Conservation (phyloP, 768 basidiomycete genomes). For the Lanmaoa rubissima region DNA sequence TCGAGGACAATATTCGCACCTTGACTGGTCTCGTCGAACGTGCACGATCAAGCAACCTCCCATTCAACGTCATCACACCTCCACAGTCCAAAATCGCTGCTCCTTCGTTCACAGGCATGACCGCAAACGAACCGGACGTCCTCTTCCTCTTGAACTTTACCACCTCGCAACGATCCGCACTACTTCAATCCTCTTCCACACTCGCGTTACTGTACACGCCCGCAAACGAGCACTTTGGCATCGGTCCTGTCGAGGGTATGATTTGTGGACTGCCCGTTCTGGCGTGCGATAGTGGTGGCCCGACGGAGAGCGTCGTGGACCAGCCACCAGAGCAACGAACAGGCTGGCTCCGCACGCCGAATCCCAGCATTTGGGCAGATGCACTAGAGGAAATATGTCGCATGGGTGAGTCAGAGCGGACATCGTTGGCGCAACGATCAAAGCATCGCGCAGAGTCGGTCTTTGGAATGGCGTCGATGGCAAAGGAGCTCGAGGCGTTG, state of each 20-base stretch:
- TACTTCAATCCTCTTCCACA: constrained; percentile 67
- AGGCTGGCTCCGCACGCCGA: constrained; percentile 72
- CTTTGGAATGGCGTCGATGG: constrained; percentile 82
- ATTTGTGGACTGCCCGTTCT: constrained; percentile 86
- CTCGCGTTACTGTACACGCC: constrained; percentile 89
- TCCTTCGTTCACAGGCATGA: constrained; percentile 42
- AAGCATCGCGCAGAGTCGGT: constrained; percentile 55
- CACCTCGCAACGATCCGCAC: constrained; percentile 74
- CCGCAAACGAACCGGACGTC: constrained; percentile 51
- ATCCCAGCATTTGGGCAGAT: constrained; percentile 65
- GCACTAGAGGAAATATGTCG: constrained; percentile 59
- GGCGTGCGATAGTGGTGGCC: constrained; percentile 85
- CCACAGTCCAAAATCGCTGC: constrained; percentile 36
- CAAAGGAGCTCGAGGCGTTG: constrained; percentile 52
- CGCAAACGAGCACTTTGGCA: constrained; percentile 94
- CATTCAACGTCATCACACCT: constrained; percentile 57
- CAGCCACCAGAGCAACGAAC: constrained; percentile 48
- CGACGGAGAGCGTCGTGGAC: constrained; percentile 80
- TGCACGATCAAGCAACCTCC: constrained; percentile 52
- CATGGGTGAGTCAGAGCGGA: constrained; percentile 11
- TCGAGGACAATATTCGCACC: constrained; percentile 79
- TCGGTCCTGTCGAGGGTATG: constrained; percentile 95
- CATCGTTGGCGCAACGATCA: constrained; percentile 51
- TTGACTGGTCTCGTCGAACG: constrained; percentile 61
- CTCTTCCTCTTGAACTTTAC: constrained; percentile 93